phyloP scores from a whole-genome alignment of 352 stramenopile genomes.

The Vaucheria bursata region DNA sequence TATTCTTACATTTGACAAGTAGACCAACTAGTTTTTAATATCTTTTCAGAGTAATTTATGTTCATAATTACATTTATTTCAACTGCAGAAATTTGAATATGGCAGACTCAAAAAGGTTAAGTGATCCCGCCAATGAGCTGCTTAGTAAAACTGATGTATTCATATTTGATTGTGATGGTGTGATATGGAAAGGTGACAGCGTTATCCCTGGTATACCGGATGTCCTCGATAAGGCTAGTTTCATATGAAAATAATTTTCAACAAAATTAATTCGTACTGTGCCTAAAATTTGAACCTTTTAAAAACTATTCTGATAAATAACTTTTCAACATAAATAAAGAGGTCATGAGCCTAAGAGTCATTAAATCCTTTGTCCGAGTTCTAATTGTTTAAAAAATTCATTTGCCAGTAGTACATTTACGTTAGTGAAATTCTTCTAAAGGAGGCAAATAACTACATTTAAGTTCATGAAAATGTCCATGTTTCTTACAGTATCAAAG shows the following conservation, averaged over 20 bases:
- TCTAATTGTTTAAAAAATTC: too few species aligned
- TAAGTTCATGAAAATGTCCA: too few species aligned
- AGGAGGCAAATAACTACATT: too few species aligned
- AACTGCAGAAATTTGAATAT: conserved; percentile 22
- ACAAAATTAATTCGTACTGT: not conserved
- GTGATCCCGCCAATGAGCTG: conserved; percentile 33
- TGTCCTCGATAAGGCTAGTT: conserved; percentile 58
- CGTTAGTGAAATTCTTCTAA: too few species aligned
- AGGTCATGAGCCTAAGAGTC: not conserved
- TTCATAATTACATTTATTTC: too few species aligned
- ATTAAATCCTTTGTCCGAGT: too few species aligned
- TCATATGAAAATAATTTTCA: conserved; percentile 57
- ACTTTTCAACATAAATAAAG: not conserved
- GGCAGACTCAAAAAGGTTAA: conserved; percentile 29
- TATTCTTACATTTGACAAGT: too few species aligned
- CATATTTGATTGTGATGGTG: conserved; percentile 78
- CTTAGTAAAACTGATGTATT: conserved; percentile 61
- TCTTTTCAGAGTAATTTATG: too few species aligned
- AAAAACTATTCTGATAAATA: not conserved
- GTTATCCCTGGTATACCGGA: conserved; percentile 64
- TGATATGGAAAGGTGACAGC: conserved; percentile 66
- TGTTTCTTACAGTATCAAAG: too few species aligned
- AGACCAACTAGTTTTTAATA: too few species aligned
- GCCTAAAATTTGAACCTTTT: not conserved
- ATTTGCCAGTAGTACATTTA: too few species aligned